Evolutionary conservation across 805 yeast genomes (phyloP).

Genomic region (Peterozyma xylosa): DNA sequence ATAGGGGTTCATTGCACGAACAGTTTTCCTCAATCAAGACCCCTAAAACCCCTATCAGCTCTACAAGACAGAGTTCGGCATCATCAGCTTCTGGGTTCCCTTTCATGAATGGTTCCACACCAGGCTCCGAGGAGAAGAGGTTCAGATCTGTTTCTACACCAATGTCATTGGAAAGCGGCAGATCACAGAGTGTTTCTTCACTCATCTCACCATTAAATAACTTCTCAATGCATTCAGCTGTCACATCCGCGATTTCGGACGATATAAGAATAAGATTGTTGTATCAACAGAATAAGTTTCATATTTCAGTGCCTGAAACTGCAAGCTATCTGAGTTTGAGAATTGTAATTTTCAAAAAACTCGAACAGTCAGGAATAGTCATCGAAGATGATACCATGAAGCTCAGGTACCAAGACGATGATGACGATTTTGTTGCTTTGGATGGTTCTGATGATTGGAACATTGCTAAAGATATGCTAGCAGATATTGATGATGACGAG

Average conservation of each 20-base stretch:
- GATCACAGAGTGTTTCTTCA: slow-evolving; percentile 2
- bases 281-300: slow-evolving; percentile 46
- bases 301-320: slow-evolving; percentile 53
- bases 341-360: slow-evolving; percentile 49
- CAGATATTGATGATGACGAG: slow-evolving; percentile 40
- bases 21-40: slow-evolving; percentile 6
- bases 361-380: slow-evolving; percentile 41
- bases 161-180: slow-evolving; percentile 1
- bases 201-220: slow-evolving; percentile 3
- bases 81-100: background rate
- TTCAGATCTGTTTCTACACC: slow-evolving; percentile 27
- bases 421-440: slow-evolving; percentile 85
- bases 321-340: slow-evolving; percentile 44
- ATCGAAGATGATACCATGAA: slow-evolving; percentile 30
- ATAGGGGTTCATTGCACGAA: slow-evolving; percentile 12
- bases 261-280: slow-evolving; percentile 31
- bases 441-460: slow-evolving; percentile 83
- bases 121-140: slow-evolving; percentile 15
- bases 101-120: slow-evolving; percentile 15
- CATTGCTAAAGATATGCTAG: slow-evolving; percentile 70
- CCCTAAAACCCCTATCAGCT: slow-evolving; percentile 8
- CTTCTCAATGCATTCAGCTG: slow-evolving; percentile 3
- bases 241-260: slow-evolving; percentile 17
- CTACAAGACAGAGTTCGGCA: too few species aligned
- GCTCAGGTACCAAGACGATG: slow-evolving; percentile 86